These are phyloP conservation scores for Amanita jacksonii DNA, from an alignment of 768 basidiomycete genomes.

Conservation along the genomic window DNA sequence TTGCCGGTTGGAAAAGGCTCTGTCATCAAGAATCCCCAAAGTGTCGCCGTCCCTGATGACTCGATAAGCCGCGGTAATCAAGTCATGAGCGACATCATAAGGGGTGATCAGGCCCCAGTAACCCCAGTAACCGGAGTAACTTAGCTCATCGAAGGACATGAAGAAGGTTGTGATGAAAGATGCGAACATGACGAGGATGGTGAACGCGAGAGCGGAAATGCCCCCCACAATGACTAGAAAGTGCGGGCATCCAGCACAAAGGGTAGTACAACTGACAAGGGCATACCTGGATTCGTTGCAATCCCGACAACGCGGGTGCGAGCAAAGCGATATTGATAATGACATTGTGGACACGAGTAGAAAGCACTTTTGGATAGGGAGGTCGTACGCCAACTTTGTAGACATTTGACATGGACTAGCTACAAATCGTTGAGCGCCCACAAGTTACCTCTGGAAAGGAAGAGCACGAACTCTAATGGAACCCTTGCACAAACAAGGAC, in stretches of 20 bases:
- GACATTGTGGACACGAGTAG: constrained; percentile 75
- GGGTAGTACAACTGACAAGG: constrained; percentile 1
- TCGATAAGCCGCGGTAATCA: constrained; percentile 53
- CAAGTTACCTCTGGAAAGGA: too few relatives aligned
- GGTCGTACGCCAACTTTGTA: constrained; percentile 63
- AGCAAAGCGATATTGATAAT: constrained; percentile 67
- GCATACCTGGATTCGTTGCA: constrained; percentile 66
- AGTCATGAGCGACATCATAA: constrained; percentile 45
- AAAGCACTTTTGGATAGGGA: constrained; percentile 59
- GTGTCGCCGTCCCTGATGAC: constrained; percentile 51
- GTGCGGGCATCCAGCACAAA: constrained; percentile 9
- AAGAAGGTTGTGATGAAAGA: constrained; percentile 65
- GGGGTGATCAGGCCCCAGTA: constrained; percentile 42
- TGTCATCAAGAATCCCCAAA: constrained; percentile 29
- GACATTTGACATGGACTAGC: constrained; percentile 76
- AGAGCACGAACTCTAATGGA: constrained; percentile 48
- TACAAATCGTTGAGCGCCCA: too few relatives aligned
- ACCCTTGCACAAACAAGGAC: constrained; percentile 74
- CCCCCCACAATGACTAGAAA: constrained; percentile 46
- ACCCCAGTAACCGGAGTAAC: constrained; percentile 24
- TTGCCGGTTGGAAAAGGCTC: constrained; percentile 13
- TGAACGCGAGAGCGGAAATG: constrained; percentile 54
- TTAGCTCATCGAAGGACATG: constrained; percentile 51
- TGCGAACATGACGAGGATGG: constrained; percentile 52
- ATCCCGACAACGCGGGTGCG: constrained; percentile 62